Percentiles rank a stretch among this genome's conserved stretches.
Evolutionary conservation across 2,329 filamentous ascomycete species (phyloP).

Genomic region (Aureobasidium sp.): DNA sequence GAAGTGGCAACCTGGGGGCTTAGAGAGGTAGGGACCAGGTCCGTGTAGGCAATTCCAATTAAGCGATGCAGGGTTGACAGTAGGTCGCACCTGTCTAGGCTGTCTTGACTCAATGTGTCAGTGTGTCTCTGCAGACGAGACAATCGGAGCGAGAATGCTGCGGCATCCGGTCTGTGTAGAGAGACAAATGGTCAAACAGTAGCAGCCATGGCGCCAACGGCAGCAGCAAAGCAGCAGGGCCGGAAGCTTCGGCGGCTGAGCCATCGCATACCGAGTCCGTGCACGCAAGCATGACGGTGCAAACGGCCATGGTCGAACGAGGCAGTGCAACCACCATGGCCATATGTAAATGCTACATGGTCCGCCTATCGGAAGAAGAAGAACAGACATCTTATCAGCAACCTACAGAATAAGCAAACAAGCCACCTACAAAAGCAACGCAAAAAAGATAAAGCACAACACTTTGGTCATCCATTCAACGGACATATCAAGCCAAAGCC

Average conservation of each 20-base stretch:
- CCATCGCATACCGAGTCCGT: not conserved
- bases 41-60: not conserved
- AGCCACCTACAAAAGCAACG: not conserved
- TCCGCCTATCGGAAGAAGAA: not conserved
- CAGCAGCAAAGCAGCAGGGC: not conserved
- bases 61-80: not conserved
- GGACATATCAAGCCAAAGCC: not conserved
- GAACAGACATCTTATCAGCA: not conserved
- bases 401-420: not conserved
- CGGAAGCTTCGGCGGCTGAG: constrained; percentile 3
- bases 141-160: not conserved
- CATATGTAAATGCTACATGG: not conserved
- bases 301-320: not conserved
- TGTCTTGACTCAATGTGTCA: not conserved
- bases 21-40: not conserved
- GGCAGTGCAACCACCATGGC: not conserved
- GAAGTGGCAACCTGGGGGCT: not conserved
- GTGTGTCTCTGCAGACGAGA: not conserved
- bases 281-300: not conserved
- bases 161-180: not conserved
- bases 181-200: not conserved
- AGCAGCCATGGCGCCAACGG: not conserved
- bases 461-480: not conserved
- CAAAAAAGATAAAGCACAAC: not conserved
- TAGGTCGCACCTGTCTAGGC: not conserved